Conservation (phyloP, 495 filamentous ascomycete species). For the Gamarada debralockiae region DNA sequence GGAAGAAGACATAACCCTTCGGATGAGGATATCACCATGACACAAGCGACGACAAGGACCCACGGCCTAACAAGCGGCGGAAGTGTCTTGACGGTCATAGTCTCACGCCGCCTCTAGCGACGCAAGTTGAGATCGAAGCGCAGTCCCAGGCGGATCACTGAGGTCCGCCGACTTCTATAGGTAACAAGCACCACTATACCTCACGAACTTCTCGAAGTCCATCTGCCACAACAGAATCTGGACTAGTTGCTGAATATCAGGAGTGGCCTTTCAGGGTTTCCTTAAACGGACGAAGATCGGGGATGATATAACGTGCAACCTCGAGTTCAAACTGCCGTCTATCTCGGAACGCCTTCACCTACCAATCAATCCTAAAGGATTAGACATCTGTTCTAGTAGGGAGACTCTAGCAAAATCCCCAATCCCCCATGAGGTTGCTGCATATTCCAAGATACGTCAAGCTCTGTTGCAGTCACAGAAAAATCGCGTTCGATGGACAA, state of each 20-base stretch:
- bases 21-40: too few relatives aligned
- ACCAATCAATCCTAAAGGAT: too few relatives aligned
- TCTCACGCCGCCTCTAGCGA: too few relatives aligned
- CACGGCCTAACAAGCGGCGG: too few relatives aligned
- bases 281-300: slow-evolving; percentile 17
- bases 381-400: too few relatives aligned
- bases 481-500: too few relatives aligned
- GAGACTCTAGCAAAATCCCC: too few relatives aligned
- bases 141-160: background rate
- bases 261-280: slow-evolving; percentile 17
- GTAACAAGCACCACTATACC: background rate
- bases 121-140: too few relatives aligned
- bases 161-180: background rate
- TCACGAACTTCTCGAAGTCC: background rate
- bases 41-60: too few relatives aligned
- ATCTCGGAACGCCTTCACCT: background rate
- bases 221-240: background rate
- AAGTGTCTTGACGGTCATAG: too few relatives aligned
- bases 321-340: slow-evolving; percentile 15
- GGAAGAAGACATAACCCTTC: background rate
- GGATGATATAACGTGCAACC: slow-evolving; percentile 12
- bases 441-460: background rate
- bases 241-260: slow-evolving; percentile 16
- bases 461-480: background rate
- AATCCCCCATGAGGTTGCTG: background rate